phyloP scores from a whole-genome alignment of 495 filamentous ascomycete genomes.

The Aspergillus incahuasiensis region DNA sequence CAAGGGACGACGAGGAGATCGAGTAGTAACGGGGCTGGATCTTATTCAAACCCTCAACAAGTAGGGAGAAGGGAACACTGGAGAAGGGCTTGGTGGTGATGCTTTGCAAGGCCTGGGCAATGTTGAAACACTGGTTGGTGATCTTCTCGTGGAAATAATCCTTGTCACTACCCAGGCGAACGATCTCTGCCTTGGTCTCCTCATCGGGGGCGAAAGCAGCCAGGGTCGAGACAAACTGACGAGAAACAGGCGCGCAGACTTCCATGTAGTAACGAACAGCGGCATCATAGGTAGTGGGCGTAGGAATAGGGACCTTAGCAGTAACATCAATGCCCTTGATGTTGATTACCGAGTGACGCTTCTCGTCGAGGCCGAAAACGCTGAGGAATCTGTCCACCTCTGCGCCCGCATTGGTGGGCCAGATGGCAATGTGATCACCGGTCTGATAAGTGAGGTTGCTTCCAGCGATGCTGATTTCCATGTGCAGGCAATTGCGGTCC shows the following conservation, averaged over 20 bases:
- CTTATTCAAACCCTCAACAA: constrained; percentile 92
- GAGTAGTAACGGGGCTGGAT: constrained; percentile 98
- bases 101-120: constrained; percentile 78
- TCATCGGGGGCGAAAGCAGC: constrained; percentile 90
- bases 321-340: constrained; percentile 93
- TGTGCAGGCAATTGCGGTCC: constrained; percentile 91
- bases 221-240: constrained; percentile 85
- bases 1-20: constrained; percentile 93
- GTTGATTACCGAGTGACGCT: constrained; percentile 78
- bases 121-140: constrained; percentile 77
- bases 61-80: constrained; percentile 84
- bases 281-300: constrained; percentile 94
- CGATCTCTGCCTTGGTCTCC: constrained; percentile 75
- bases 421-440: constrained; percentile 94
- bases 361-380: constrained; percentile 67
- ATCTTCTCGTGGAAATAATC: constrained; percentile 94
- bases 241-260: constrained; percentile 90
- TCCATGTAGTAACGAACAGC: constrained; percentile 96
- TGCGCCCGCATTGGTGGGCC: constrained; percentile 91
- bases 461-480: constrained; percentile 88
- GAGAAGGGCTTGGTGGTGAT: constrained; percentile 72
- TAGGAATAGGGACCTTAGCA: constrained; percentile 95
- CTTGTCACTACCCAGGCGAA: constrained; percentile 85
- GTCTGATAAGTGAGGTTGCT: constrained; percentile 86
- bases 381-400: constrained; percentile 89